A percentile compares a stretch with the other conserved stretches of the same genome.
Evolutionary conservation across 1,284 basidiomycete genomes (phyloP).

Genomic region (Entoloma clypeatum): DNA sequence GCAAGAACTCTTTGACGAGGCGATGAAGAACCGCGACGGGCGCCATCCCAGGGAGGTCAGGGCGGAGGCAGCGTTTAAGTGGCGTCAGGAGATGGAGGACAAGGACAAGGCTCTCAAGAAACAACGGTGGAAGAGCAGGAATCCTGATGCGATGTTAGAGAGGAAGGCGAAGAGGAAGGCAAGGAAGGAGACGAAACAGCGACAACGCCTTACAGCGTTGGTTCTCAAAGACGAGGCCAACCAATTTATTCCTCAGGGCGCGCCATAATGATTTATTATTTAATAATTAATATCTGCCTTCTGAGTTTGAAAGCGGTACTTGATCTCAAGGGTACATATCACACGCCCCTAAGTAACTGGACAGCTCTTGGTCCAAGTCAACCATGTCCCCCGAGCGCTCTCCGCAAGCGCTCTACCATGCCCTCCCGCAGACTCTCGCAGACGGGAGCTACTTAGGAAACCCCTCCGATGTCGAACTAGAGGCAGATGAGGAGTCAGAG

Average conservation of each 20-base stretch:
- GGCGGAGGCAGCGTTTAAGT: conserved; percentile 71
- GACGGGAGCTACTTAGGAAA: conserved; percentile 26
- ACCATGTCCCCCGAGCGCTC: conserved; percentile 25
- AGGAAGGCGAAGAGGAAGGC: conserved; percentile 53
- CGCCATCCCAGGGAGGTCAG: conserved; percentile 56
- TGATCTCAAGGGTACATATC: conserved; percentile 5
- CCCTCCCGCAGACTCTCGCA: conserved; percentile 32
- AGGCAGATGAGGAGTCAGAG: conserved; percentile 30
- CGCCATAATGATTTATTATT: conserved; percentile 15
- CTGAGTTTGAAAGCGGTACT: background rate
- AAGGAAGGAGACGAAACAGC: conserved; percentile 58
- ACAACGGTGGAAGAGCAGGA: conserved; percentile 51
- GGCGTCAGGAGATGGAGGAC: conserved; percentile 54
- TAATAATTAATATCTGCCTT: background rate
- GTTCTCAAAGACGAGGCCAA: conserved; percentile 59
- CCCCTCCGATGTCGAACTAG: conserved; percentile 33
- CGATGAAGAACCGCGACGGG: conserved; percentile 52
- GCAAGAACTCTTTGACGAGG: conserved; percentile 49
- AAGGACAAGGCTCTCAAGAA: conserved; percentile 58
- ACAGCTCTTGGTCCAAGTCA: background rate
- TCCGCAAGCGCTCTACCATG: conserved; percentile 36
- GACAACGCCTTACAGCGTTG: conserved; percentile 57
- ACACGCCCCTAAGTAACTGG: background rate
- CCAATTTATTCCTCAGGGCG: conserved; percentile 56
- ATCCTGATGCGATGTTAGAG: conserved; percentile 40